Evolutionary conservation across 106 monocot species (phyloP).

Genomic region (Triglochin maritima): DNA sequence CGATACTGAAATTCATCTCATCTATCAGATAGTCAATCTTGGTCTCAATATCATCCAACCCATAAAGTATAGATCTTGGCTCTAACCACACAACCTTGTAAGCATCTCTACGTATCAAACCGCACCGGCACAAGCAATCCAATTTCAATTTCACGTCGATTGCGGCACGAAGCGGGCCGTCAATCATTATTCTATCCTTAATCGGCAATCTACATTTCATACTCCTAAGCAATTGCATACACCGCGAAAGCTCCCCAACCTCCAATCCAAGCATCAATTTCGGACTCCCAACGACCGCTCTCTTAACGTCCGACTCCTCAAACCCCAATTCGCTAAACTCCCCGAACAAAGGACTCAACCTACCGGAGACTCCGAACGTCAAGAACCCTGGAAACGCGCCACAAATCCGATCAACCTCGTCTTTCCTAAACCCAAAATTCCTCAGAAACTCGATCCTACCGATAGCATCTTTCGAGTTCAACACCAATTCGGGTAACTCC

Average conservation of each 20-base stretch:
- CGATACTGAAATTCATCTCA: constrained; percentile 33
- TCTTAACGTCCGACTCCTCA: constrained; percentile 22
- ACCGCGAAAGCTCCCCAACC: constrained; percentile 54
- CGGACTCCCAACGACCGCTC: constrained; percentile 25
- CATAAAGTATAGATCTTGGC: constrained; percentile 58
- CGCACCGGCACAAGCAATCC: constrained; percentile 50
- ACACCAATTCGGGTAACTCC: constrained; percentile 4
- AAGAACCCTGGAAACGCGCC: constrained; percentile 32
- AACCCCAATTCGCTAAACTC: constrained; percentile 44
- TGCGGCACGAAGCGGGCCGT: constrained; percentile 35
- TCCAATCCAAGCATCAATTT: constrained; percentile 43
- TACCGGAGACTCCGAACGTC: constrained; percentile 10
- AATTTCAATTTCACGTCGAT: constrained; percentile 48
- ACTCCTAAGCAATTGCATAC: constrained; percentile 28
- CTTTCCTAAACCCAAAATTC: constrained; percentile 13
- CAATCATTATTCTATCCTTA: constrained; percentile 39
- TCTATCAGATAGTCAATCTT: constrained; percentile 66
- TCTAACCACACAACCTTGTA: constrained; percentile 54
- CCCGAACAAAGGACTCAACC: constrained; percentile 44
- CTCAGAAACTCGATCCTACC: constrained; percentile 29
- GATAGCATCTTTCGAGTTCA: constrained; percentile 12
- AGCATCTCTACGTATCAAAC: constrained; percentile 69
- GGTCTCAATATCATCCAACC: constrained; percentile 46
- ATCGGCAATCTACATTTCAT: constrained; percentile 61
- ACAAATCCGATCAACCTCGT: constrained; percentile 34